A percentile compares a stretch with the other conserved stretches of the same genome.
Evolutionary conservation across 2,329 filamentous ascomycete genomes (phyloP).

Genomic region (Cercospora zeina): DNA sequence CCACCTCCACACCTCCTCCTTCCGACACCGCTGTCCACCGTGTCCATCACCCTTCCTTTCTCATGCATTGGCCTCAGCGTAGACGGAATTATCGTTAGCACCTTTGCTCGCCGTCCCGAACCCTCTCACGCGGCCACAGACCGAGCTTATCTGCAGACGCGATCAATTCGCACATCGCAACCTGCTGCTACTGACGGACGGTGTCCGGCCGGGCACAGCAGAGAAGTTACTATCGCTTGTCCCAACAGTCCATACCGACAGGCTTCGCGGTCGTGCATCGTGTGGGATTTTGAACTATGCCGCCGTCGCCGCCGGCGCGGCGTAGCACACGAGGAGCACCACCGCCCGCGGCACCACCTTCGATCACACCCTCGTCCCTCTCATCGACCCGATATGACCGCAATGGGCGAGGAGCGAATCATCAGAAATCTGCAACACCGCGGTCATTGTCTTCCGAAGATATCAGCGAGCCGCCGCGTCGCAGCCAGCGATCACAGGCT

Average conservation of each 20-base stretch:
- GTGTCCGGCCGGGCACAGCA: not conserved
- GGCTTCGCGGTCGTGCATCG: not conserved
- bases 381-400: conserved; percentile 75
- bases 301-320: conserved; percentile 51
- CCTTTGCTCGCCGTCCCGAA: not conserved
- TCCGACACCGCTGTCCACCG: conserved; percentile 1
- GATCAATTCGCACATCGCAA: conserved; percentile 4
- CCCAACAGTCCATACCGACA: not conserved
- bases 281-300: conserved; percentile 10
- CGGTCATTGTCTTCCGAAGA: conserved; percentile 71
- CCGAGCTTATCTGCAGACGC: conserved; percentile 13
- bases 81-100: conserved; percentile 1
- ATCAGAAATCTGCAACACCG: conserved; percentile 72
- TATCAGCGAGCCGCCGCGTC: conserved; percentile 67
- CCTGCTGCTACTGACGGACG: not conserved
- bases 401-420: conserved; percentile 68
- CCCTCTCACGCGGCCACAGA: conserved; percentile 8
- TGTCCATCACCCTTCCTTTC: not conserved
- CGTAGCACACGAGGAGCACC: conserved; percentile 74
- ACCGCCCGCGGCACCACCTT: conserved; percentile 61
- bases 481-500: conserved; percentile 74
- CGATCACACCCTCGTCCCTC: conserved; percentile 69
- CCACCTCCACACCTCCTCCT: not conserved
- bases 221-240: not conserved
- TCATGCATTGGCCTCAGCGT: not conserved